These are phyloP conservation scores for Zymoseptoria tritici DNA, from an alignment of 2,329 filamentous ascomycete species.

Conservation along the genomic window DNA sequence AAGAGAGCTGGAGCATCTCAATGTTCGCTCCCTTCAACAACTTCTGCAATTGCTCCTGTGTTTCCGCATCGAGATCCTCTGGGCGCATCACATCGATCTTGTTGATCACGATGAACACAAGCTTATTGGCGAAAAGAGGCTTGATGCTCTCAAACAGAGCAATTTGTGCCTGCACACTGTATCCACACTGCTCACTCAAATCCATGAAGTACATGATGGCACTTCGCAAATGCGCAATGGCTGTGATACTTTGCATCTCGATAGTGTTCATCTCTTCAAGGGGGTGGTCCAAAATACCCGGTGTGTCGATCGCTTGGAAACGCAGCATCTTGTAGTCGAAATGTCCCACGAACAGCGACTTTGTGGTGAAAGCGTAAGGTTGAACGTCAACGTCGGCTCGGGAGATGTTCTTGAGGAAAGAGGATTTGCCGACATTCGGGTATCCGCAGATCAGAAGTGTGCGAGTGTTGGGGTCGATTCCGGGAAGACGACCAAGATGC, in stretches of 20 bases:
- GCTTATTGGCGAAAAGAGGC: slow-evolving; percentile 92
- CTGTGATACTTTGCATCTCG: slow-evolving; percentile 97
- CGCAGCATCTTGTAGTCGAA: slow-evolving; percentile 93
- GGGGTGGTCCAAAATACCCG: slow-evolving; percentile 95
- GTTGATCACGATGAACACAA: slow-evolving; percentile 95
- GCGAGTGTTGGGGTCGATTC: slow-evolving; percentile 96
- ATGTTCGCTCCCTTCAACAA: slow-evolving; percentile 83
- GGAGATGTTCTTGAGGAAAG: slow-evolving; percentile 86
- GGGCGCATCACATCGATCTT: slow-evolving; percentile 91
- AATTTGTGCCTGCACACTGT: slow-evolving; percentile 86
- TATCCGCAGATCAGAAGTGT: slow-evolving; percentile 96
- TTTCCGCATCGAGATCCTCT: slow-evolving; percentile 74
- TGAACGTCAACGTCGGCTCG: slow-evolving; percentile 94
- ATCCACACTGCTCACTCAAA: slow-evolving; percentile 91
- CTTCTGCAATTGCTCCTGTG: slow-evolving; percentile 67
- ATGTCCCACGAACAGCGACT: slow-evolving; percentile 93
- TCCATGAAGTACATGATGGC: slow-evolving; percentile 99
- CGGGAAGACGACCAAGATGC: slow-evolving; percentile 91
- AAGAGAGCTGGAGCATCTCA: slow-evolving; percentile 86
- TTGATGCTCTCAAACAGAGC: slow-evolving; percentile 94
- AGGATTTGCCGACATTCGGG: slow-evolving; percentile 95
- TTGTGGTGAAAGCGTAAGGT: slow-evolving; percentile 97
- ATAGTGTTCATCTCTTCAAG: slow-evolving; percentile 99
- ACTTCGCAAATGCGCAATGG: slow-evolving; percentile 90
- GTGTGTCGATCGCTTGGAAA: slow-evolving; percentile 92